phyloP scores from a whole-genome alignment of 768 basidiomycete species.

The Auricularia auricula-judae region DNA sequence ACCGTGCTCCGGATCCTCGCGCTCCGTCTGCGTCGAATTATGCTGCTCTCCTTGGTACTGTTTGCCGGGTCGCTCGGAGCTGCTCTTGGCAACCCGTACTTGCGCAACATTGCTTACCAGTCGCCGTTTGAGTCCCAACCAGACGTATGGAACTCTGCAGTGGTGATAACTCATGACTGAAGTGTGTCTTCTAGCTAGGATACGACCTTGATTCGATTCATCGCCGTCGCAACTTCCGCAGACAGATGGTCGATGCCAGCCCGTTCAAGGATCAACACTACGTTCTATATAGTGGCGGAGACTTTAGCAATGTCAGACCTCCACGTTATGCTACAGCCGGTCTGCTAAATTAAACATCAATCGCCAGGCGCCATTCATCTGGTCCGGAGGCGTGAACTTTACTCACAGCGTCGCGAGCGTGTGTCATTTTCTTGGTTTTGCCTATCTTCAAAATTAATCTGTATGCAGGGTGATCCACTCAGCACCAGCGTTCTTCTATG shows the following conservation, averaged over 20 bases:
- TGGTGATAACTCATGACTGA: no score
- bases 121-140: slow-evolving; percentile 24
- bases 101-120: slow-evolving; percentile 30
- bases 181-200: slow-evolving; percentile 21
- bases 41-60: no score
- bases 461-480: slow-evolving; percentile 39
- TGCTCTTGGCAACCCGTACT: slow-evolving; percentile 13
- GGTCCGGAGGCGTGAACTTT: slow-evolving; percentile 41
- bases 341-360: no score
- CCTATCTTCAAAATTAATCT: slow-evolving; percentile 6
- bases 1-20: no score
- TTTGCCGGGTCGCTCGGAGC: neutral
- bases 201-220: slow-evolving; percentile 27
- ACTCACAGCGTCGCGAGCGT: slow-evolving; percentile 30
- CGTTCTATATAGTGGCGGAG: slow-evolving; percentile 36
- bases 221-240: slow-evolving; percentile 18
- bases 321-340: neutral
- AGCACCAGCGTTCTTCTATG: slow-evolving; percentile 44
- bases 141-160: slow-evolving; percentile 5
- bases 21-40: no score
- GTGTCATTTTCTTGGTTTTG: neutral
- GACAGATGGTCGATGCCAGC: slow-evolving; percentile 25
- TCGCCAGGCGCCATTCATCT: slow-evolving; percentile 31
- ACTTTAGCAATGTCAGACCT: slow-evolving; percentile 33
- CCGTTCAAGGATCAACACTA: slow-evolving; percentile 40